Conservation (phyloP, 495 filamentous ascomycete species). For the Achaetomiella virescens region DNA sequence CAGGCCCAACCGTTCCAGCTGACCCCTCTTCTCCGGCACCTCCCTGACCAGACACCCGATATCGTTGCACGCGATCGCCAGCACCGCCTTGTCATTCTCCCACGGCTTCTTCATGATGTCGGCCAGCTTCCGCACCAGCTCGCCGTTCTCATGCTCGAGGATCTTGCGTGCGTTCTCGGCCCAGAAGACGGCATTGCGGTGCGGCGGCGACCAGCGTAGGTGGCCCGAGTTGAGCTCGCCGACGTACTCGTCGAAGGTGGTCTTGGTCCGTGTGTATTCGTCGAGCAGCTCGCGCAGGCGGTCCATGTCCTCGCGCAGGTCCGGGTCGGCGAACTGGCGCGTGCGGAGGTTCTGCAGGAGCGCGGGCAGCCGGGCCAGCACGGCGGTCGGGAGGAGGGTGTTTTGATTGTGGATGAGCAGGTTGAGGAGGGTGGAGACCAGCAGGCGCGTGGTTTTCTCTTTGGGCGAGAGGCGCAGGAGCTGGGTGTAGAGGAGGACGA, state of each 20-base stretch:
- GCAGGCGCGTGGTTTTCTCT: conserved; percentile 91
- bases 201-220: conserved; percentile 91
- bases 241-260: conserved; percentile 93
- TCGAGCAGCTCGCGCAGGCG: conserved; percentile 73
- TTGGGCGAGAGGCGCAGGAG: conserved; percentile 89
- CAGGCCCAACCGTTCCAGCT: conserved; percentile 83
- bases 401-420: conserved; percentile 70
- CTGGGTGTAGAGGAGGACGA: conserved; percentile 82
- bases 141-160: conserved; percentile 74
- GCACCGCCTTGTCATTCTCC: conserved; percentile 90
- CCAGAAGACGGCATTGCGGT: conserved; percentile 88
- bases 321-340: conserved; percentile 81
- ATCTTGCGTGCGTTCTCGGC: conserved; percentile 90
- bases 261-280: conserved; percentile 92
- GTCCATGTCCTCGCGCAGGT: conserved; percentile 80
- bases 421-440: conserved; percentile 82
- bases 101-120: conserved; percentile 82
- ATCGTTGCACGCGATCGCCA: conserved; percentile 95
- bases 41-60: conserved; percentile 83
- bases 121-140: conserved; percentile 72
- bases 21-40: conserved; percentile 73
- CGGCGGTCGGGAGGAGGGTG: conserved; percentile 73
- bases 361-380: conserved; percentile 73
- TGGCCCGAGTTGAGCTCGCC: conserved; percentile 84
- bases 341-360: conserved; percentile 72